Conservation (phyloP, 2,329 filamentous ascomycete genomes). For the Trichoderma citrinoviride region DNA sequence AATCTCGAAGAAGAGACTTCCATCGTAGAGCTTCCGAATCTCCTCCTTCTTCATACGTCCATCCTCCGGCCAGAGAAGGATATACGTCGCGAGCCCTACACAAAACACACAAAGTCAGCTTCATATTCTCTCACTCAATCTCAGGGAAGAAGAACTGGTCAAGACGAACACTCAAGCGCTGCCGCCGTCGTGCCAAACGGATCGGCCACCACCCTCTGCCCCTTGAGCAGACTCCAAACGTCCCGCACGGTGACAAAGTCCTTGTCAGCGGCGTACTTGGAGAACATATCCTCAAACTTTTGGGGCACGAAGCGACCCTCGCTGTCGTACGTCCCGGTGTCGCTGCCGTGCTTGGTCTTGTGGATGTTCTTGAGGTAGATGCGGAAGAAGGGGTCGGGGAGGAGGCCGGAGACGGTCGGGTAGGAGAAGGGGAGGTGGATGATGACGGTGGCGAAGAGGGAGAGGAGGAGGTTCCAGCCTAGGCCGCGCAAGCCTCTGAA, state of each 20-base stretch:
- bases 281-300: constrained; percentile 50
- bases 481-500: constrained; percentile 41
- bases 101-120: background rate
- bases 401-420: constrained; percentile 38
- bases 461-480: constrained; percentile 42
- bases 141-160: too few species aligned
- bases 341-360: constrained; percentile 47
- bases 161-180: constrained; percentile 28
- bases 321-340: constrained; percentile 46
- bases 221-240: constrained; percentile 38
- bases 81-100: constrained; percentile 39
- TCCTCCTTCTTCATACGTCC: constrained; percentile 58
- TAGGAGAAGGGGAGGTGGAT: constrained; percentile 47
- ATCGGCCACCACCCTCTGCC: constrained; percentile 43
- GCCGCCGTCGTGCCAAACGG: constrained; percentile 38
- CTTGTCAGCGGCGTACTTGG: constrained; percentile 44
- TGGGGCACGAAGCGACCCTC: constrained; percentile 50
- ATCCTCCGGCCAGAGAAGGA: constrained; percentile 53
- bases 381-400: constrained; percentile 41
- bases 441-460: constrained; percentile 39
- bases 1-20: constrained; percentile 24
- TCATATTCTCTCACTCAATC: too few species aligned
- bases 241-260: constrained; percentile 40
- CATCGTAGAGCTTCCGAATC: constrained; percentile 29
- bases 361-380: constrained; percentile 40